Percentiles rank a stretch among this genome's conserved stretches.
Conservation (phyloP, 2,329 filamentous ascomycete genomes). For the Spiromastix sp. region DNA sequence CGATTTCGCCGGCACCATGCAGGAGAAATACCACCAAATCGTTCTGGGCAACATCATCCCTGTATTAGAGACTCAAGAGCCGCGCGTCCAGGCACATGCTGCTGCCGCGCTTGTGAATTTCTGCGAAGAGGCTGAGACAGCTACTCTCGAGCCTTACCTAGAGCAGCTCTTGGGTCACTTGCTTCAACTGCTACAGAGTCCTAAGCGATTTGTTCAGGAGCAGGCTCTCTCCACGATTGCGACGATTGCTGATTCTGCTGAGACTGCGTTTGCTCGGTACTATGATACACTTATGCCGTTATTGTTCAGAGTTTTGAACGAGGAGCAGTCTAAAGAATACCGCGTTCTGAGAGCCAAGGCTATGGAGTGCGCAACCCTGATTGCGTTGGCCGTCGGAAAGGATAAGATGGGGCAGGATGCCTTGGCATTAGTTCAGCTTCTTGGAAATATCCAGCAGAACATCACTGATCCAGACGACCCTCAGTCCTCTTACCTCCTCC, state of each 20-base stretch:
- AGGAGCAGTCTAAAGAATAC: conserved; percentile 90
- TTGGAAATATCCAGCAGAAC: conserved; percentile 75
- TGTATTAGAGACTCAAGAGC: conserved; percentile 79
- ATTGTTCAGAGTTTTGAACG: conserved; percentile 76
- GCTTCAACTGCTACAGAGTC: conserved; percentile 77
- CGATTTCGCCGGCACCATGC: conserved; percentile 96
- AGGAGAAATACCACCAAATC: conserved; percentile 81
- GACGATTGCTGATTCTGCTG: conserved; percentile 95
- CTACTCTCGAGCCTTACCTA: conserved; percentile 82
- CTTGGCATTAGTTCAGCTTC: conserved; percentile 72
- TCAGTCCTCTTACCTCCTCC: conserved; percentile 91
- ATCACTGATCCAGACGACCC: conserved; percentile 90
- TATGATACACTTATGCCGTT: conserved; percentile 95
- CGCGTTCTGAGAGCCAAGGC: conserved; percentile 87
- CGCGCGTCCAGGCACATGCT: conserved; percentile 90
- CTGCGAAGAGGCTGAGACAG: conserved; percentile 94
- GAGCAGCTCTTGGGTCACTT: conserved; percentile 77
- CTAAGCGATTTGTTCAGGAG: conserved; percentile 94
- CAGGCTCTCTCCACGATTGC: conserved; percentile 96
- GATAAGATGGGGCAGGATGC: conserved; percentile 84
- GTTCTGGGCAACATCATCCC: conserved; percentile 88
- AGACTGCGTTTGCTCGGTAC: conserved; percentile 88
- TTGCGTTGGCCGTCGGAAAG: conserved; percentile 85
- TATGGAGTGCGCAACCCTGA: conserved; percentile 97
- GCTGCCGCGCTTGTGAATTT: conserved; percentile 98